Percentiles rank a stretch among this genome's conserved stretches.
Evolutionary conservation across 306 rosid genomes (phyloP).

Genomic region (Medicago arabica): DNA sequence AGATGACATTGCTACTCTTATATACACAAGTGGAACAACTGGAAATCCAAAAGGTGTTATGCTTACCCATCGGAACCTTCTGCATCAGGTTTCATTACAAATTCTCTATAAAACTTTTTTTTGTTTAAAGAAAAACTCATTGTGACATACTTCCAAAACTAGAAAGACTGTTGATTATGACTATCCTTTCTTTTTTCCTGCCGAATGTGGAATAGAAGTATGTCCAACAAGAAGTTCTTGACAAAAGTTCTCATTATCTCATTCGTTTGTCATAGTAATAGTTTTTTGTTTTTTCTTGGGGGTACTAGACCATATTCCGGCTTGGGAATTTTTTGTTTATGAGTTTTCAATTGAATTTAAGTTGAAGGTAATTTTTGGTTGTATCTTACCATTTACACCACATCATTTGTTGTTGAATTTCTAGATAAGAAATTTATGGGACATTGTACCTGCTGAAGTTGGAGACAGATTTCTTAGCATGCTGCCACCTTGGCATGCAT

Average conservation of each 20-base stretch:
- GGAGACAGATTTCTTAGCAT: constrained; percentile 96
- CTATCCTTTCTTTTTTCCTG: neutral
- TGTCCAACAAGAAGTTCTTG: too few species aligned
- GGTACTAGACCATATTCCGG: too few species aligned
- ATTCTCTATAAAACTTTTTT: neutral
- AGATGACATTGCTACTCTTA: constrained; percentile 80
- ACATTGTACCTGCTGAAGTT: constrained; percentile 71
- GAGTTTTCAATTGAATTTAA: constrained; percentile 32
- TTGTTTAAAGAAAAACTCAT: neutral
- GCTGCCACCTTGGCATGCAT: constrained; percentile 99
- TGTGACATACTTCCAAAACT: constrained; percentile 22
- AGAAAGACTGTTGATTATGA: neutral
- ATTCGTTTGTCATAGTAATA: too few species aligned
- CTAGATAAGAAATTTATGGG: constrained; percentile 77
- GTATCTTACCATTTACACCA: constrained; percentile 22
- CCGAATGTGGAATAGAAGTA: too few species aligned
- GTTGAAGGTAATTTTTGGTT: constrained; percentile 31
- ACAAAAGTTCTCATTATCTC: too few species aligned
- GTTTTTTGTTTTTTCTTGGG: too few species aligned
- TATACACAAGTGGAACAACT: constrained; percentile 95
- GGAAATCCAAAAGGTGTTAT: constrained; percentile 96
- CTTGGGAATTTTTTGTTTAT: too few species aligned
- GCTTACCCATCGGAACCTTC: constrained; percentile 88
- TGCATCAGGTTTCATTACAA: constrained; percentile 80
- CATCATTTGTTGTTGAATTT: constrained; percentile 39